These are phyloP conservation scores for Oidiodendron maius DNA, from an alignment of 495 filamentous ascomycete species.

Conservation along the genomic window DNA sequence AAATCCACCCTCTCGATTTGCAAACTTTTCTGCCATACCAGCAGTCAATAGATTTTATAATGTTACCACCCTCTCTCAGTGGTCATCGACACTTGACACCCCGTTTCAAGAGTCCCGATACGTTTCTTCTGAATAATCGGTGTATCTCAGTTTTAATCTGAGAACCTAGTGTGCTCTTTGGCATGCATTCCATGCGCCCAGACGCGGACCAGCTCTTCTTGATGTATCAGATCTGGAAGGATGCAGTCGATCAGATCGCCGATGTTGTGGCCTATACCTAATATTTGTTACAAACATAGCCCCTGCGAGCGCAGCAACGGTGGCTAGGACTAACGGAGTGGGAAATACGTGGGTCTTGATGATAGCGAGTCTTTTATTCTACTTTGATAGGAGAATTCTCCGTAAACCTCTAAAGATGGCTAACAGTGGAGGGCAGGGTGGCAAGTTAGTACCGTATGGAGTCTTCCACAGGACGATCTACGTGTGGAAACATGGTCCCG, in stretches of 20 bases:
- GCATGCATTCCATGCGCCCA: neutral
- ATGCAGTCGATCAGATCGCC: neutral
- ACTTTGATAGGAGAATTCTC: no score
- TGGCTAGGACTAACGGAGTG: slow-evolving; percentile 4
- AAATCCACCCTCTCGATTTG: neutral
- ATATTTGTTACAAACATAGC: neutral
- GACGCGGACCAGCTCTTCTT: neutral
- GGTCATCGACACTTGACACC: neutral
- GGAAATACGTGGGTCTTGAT: slow-evolving; percentile 6
- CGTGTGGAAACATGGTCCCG: neutral
- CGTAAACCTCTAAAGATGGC: neutral
- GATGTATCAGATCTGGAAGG: neutral
- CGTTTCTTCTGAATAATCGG: neutral
- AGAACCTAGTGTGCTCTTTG: neutral
- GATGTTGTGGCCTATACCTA: neutral
- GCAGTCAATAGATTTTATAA: neutral
- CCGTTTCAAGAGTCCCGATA: slow-evolving; percentile 5
- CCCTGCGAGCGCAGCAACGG: neutral
- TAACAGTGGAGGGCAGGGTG: neutral
- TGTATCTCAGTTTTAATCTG: neutral
- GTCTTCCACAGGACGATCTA: neutral
- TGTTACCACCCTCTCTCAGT: neutral
- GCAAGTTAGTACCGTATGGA: neutral
- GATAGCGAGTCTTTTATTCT: neutral
- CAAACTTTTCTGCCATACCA: slow-evolving; percentile 4